Base-by-base conservation (phyloP, 2,329 filamentous ascomycete species). In the Ploettnerulaceae sp. region DNA sequence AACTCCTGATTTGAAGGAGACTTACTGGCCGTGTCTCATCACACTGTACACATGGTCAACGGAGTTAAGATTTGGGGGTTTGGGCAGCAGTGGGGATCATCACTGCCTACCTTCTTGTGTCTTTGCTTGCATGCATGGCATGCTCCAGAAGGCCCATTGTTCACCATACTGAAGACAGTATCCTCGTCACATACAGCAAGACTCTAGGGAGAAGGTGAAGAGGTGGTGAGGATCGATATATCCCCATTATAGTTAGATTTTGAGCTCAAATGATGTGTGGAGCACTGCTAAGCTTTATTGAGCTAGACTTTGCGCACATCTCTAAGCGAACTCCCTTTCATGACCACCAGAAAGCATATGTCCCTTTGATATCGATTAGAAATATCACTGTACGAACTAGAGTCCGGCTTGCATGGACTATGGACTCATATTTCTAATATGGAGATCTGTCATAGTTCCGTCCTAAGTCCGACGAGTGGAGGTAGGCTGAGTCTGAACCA, bases 71-170 rank as follows among this genome's bases (percentile, higher is more conserved):
- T 17, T 7, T 9, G 14, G 9, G 7, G 6, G 24, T 6, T 25
- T 11, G 24, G 12, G 6, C 4, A 2, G n/a, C n/a, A n/a, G n/a
- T n/a, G n/a, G n/a, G n/a, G n/a, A n/a, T n/a, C 9, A 29, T 28
- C 24, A 18, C 7, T 18, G 7, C 9, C 7, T 39, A 28, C 36
- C 36, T 39, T 39, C 24, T 39, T 39, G 15, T 39, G 36, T 15
- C 36, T 26, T 8, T 39, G 36, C 14, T 39, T 39, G 14, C 36
- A 39, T 17, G 36, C 36, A 22, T 39, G 36, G 21, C 36, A 39
- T 9, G 24, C 36, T 20, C 8, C 14, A 12, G 36, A 39, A 28
- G 36, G 24, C 3, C 36, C 36, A 11, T 39, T 39, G n/a, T 39
- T 39, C 36, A 39, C 36, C 36, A 39, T 39, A 11, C 29, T 17